A percentile compares a stretch with the other conserved stretches of the same genome.
Evolutionary conservation across 2,329 filamentous ascomycete genomes (phyloP).

Genomic region (Magnaporthiopsis poae): DNA sequence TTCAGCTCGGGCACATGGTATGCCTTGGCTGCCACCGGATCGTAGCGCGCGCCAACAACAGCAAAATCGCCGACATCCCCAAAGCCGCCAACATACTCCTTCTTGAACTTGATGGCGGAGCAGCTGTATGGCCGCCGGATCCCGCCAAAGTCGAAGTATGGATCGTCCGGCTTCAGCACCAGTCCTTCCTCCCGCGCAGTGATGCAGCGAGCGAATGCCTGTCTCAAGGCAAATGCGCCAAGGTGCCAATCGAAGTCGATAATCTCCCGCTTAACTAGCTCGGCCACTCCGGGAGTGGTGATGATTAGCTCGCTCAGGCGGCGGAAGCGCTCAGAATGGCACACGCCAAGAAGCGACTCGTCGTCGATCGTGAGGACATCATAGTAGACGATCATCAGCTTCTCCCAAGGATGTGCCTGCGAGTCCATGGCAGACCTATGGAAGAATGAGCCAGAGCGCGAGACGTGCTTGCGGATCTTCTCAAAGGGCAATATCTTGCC

Average conservation of each 20-base stretch:
- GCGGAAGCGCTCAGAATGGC: constrained; percentile 50
- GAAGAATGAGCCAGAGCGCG: constrained; percentile 60
- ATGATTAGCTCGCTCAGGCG: constrained; percentile 47
- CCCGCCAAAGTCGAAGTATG: constrained; percentile 56
- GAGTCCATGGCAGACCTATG: constrained; percentile 57
- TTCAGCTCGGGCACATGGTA: constrained; percentile 44
- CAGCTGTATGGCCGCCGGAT: constrained; percentile 28
- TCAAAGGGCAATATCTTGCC: constrained; percentile 64
- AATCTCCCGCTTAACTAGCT: constrained; percentile 55
- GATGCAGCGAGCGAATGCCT: constrained; percentile 59
- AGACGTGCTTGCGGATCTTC: constrained; percentile 71
- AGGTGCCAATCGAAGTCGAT: constrained; percentile 53
- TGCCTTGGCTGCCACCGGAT: constrained; percentile 50
- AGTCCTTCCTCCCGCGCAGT: constrained; percentile 63
- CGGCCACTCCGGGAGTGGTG: constrained; percentile 49
- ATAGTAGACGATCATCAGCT: constrained; percentile 54
- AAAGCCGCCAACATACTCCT: constrained; percentile 68
- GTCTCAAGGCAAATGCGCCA: constrained; percentile 45
- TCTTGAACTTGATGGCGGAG: constrained; percentile 74
- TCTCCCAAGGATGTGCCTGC: constrained; percentile 42
- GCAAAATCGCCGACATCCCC: constrained; percentile 79
- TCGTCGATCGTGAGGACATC: constrained; percentile 47
- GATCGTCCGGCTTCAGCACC: constrained; percentile 68
- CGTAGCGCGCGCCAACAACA: constrained; percentile 64
- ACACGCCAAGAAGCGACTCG: constrained; percentile 37